Evolutionary conservation across 495 filamentous ascomycete species (phyloP).

Genomic region (Viridothelium virens): DNA sequence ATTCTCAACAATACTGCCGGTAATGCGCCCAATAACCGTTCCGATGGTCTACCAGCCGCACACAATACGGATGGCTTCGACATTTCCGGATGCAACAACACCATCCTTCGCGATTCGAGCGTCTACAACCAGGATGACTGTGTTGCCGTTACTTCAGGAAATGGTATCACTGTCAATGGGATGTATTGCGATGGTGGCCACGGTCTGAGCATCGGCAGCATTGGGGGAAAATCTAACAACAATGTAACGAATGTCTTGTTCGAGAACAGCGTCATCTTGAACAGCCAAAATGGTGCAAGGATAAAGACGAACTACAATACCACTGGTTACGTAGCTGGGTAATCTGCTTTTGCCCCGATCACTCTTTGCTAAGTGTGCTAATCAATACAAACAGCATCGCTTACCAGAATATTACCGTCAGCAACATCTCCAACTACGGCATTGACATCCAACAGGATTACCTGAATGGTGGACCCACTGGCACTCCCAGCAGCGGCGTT

Average conservation of each 20-base stretch:
- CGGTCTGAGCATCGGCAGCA: slow-evolving; percentile 42
- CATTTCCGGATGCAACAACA: slow-evolving; percentile 32
- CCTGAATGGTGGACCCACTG: slow-evolving; percentile 43
- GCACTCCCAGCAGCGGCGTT: slow-evolving; percentile 41
- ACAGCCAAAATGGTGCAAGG: slow-evolving; percentile 37
- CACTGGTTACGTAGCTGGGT: slow-evolving; percentile 15
- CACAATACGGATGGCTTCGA: slow-evolving; percentile 43
- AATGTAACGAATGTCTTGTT: slow-evolving; percentile 41
- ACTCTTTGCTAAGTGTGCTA: neutral
- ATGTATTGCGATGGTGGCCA: slow-evolving; percentile 43
- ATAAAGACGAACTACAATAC: slow-evolving; percentile 41
- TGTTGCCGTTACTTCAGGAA: slow-evolving; percentile 39
- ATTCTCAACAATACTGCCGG: slow-evolving; percentile 51
- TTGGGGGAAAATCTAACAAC: slow-evolving; percentile 45
- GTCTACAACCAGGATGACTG: slow-evolving; percentile 45
- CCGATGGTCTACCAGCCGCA: slow-evolving; percentile 34
- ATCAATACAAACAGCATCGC: slow-evolving; percentile 36
- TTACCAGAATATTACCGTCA: slow-evolving; percentile 40
- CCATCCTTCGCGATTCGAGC: slow-evolving; percentile 28
- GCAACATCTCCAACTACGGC: slow-evolving; percentile 41
- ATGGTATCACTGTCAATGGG: slow-evolving; percentile 32
- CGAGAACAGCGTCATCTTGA: slow-evolving; percentile 30
- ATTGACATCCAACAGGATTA: slow-evolving; percentile 46
- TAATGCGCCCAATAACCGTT: slow-evolving; percentile 36
- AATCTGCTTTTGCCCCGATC: neutral